These are phyloP conservation scores for Lentinula raphanica DNA, from an alignment of 768 basidiomycete genomes.

Conservation along the genomic window DNA sequence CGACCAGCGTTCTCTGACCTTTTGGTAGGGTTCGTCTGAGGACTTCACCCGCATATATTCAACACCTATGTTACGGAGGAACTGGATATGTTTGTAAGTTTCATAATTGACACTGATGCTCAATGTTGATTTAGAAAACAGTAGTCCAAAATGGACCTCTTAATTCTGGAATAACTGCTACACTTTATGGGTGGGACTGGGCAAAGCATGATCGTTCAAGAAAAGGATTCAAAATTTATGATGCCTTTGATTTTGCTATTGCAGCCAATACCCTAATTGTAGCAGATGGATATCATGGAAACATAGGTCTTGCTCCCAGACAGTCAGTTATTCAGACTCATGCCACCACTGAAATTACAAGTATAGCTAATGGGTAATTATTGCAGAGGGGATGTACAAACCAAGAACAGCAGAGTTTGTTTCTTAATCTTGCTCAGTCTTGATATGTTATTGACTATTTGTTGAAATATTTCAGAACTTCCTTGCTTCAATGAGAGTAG, in stretches of 20 bases:
- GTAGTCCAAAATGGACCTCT: background rate
- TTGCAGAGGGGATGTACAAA: background rate
- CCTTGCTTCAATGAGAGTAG: background rate
- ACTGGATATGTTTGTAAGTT: background rate
- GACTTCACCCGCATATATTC: no score
- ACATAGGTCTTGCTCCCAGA: background rate
- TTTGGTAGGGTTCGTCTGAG: no score
- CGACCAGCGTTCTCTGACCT: no score
- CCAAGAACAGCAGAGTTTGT: background rate
- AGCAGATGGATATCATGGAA: background rate
- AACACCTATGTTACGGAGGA: background rate
- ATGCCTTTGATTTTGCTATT: background rate
- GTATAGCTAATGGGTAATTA: no score
- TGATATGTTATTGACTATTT: background rate
- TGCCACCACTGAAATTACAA: background rate
- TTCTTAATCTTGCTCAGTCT: background rate
- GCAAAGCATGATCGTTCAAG: background rate
- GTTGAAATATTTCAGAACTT: background rate
- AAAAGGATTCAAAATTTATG: background rate
- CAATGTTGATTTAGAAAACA: background rate
- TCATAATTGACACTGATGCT: background rate
- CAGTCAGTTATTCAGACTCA: background rate
- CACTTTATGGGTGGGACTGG: background rate
- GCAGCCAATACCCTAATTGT: background rate
- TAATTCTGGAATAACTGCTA: background rate